Base-by-base conservation (phyloP, 768 basidiomycete species). In the Suillus sp. region DNA sequence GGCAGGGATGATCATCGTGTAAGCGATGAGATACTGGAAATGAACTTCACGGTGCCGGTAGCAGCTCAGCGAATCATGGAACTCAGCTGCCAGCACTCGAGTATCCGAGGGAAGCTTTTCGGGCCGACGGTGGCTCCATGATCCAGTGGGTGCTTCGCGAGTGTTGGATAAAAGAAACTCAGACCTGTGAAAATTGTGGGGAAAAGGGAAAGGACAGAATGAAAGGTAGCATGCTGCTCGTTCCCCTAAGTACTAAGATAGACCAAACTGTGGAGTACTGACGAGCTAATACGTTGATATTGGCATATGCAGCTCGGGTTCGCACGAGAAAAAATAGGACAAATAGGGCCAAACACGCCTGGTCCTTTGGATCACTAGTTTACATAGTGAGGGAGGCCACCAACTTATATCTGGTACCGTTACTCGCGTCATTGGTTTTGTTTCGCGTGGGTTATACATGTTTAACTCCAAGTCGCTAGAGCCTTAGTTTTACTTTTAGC, bases 1-100 rank as follows among this genome's bases (percentile, higher is more conserved):
- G 64, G 32, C 42, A 71, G 60, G 67, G 22, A 6, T 47, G 47
- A 48, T n/a, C 25, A 25, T 27, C 60, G 1, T 32, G 7, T 16
- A 55, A 14, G 27, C 10, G 34, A 7, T 4, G 10, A 54, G 34
- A 61, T 37, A 43, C 20, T 22, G 27, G 30, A 57, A 57, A 48
- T 58, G 43, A 57, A 22, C 47, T 18, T 32, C 59, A n/a, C 54
- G n/a, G 47, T 60, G 16, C 54, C 7, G 18, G 30, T 60, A 59
- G 22, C 59, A 34, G 30, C 5, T 59, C 18, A 30, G 59, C 30
- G 43, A 60, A 60, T 34, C 59, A 34, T 34, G 4, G 0, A 25
- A n/a, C n/a, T n/a, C 7, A 14, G 53, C 2, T 37, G 35, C 22
- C 35, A 25, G 35, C 55, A 30, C 50, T 51, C 20, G 30, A 32